These are phyloP conservation scores for Neurospora africana DNA, from an alignment of 495 filamentous ascomycete genomes.

Conservation along the genomic window DNA sequence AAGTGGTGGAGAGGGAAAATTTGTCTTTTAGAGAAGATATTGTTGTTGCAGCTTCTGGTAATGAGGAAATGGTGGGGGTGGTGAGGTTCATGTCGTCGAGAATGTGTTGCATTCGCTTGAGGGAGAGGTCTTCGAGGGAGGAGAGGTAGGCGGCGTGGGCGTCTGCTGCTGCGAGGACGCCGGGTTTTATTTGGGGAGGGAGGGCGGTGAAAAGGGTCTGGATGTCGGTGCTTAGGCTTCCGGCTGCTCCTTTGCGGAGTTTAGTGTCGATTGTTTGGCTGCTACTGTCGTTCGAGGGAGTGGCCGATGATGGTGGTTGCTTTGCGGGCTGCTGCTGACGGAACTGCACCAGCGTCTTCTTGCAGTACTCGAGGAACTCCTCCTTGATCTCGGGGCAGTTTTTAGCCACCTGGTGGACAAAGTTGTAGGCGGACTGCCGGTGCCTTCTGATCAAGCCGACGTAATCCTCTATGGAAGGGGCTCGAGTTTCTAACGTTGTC, in stretches of 20 bases:
- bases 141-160: conserved; percentile 44
- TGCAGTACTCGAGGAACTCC: conserved; percentile 35
- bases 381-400: conserved; percentile 47
- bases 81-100: conserved; percentile 19
- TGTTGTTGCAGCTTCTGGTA: not conserved
- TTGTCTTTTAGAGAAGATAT: not conserved
- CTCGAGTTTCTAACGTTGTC: conserved; percentile 6
- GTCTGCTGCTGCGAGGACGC: conserved; percentile 35
- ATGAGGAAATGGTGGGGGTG: not conserved
- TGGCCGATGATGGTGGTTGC: not conserved
- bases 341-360: conserved; percentile 23
- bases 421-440: conserved; percentile 43
- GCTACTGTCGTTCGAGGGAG: not conserved
- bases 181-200: conserved; percentile 20
- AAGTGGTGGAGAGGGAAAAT: not conserved
- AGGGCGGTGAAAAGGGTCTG: conserved; percentile 37
- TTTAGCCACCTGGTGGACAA: conserved; percentile 50
- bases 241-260: conserved; percentile 19
- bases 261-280: not conserved
- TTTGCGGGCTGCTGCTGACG: conserved; percentile 2
- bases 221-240: conserved; percentile 34
- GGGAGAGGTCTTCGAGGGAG: conserved; percentile 36
- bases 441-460: conserved; percentile 46
- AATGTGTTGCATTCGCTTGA: conserved; percentile 34
- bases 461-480: conserved; percentile 52